Evolutionary conservation across 179 eudicot genomes (phyloP), one percentile per base, ranked within the genome.

Genomic region (Corrigiola litoralis): DNA sequence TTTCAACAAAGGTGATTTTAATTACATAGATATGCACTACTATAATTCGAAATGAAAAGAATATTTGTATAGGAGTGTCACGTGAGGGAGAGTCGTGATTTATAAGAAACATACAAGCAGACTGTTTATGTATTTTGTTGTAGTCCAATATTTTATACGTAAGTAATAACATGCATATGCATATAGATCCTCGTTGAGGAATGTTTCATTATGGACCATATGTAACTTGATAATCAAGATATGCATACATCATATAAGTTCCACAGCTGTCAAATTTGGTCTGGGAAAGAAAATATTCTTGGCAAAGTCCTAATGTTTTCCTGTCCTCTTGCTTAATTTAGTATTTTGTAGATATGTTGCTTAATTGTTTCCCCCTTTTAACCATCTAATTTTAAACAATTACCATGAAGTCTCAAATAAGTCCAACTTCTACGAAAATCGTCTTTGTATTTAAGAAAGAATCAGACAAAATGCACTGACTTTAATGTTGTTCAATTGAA

Each of bases 31-130:
- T n/a, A n/a, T n/a, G n/a, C n/a, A n/a, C n/a, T n/a, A n/a, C n/a
- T n/a, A n/a, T n/a, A n/a, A n/a, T n/a, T 10, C 21, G 1, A 24
- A 57, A 46, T 40, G 64, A 50, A 28, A 23, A 48, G 4, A 47
- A 20, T 25, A 17, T 12, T 4, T 16, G 4, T 0, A 3, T 31
- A 65, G 11, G 23, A 40, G 23, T 46, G 47, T 74, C 78, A 74
- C 73, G 73, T 74, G 78, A 74, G 76, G 53, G 9, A 32, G 27
- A 68, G 51, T 56, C 61, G 73, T 74, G 73, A 47, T 31, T 40
- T 63, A 63, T 69, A 74, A 63, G 78, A 74, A 56, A 63, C 66
- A 28, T 49, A 62, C 59, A 44, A 53, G 2, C 23, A 8, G 24
- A 9, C 36, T 27, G n/a, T 48, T 25, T 45, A 18, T 36, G 51